phyloP scores from a whole-genome alignment of 257 asterid genomes.

The Solanum pennellii region DNA sequence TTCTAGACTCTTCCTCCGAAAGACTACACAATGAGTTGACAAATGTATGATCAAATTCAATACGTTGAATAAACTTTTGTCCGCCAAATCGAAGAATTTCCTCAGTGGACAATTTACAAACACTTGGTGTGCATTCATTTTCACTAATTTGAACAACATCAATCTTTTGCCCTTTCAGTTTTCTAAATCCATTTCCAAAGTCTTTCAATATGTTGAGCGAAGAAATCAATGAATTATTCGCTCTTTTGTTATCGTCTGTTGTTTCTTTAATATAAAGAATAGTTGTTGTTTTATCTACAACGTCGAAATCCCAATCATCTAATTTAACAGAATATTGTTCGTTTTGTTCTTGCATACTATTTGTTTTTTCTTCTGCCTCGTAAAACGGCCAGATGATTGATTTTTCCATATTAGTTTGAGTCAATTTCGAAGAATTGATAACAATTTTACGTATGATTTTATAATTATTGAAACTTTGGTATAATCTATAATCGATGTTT shows the following conservation, averaged over 20 bases:
- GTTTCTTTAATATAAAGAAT: not conserved
- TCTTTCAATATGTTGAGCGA: constrained; percentile 30
- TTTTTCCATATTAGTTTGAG: not conserved
- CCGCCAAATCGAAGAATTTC: constrained; percentile 41
- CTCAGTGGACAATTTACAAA: constrained; percentile 10
- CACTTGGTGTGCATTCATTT: not conserved
- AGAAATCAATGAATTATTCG: not conserved
- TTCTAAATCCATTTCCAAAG: constrained; percentile 35
- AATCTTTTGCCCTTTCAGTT: constrained; percentile 9
- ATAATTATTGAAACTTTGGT: not conserved
- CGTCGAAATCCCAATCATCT: constrained; percentile 3
- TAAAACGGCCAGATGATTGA: too few relatives aligned
- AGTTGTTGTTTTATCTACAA: not conserved
- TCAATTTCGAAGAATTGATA: not conserved
- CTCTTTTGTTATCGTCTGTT: not conserved
- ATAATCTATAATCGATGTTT: not conserved
- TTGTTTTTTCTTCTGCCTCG: not conserved
- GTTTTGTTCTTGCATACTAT: not conserved
- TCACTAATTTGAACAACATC: not conserved
- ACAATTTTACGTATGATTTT: not conserved
- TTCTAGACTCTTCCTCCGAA: constrained; percentile 18
- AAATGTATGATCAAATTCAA: constrained; percentile 24
- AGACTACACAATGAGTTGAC: constrained; percentile 12
- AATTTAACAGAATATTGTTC: not conserved
- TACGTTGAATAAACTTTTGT: constrained; percentile 13